Conservation (phyloP, 257 asterid genomes). For the Orobanche coerulescens region DNA sequence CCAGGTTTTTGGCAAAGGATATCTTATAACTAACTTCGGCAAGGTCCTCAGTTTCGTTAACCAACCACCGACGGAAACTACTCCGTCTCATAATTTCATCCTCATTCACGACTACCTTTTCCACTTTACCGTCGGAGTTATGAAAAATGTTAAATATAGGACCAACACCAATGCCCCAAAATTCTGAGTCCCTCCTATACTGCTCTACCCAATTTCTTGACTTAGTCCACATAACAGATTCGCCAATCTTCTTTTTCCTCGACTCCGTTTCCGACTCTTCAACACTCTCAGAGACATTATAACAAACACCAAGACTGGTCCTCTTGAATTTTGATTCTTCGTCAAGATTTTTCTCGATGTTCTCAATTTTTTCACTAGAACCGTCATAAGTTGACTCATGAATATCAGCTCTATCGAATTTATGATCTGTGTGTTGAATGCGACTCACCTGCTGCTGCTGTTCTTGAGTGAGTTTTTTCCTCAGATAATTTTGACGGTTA, state of each 20-base stretch:
- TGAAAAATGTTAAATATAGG: slow-evolving; percentile 58
- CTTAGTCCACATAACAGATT: slow-evolving; percentile 52
- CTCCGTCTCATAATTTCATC: slow-evolving; percentile 69
- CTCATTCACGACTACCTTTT: slow-evolving; percentile 65
- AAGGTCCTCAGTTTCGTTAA: slow-evolving; percentile 29
- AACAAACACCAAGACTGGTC: slow-evolving; percentile 23
- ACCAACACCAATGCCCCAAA: slow-evolving; percentile 81
- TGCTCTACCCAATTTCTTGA: slow-evolving; percentile 82
- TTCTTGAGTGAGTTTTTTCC: slow-evolving; percentile 52
- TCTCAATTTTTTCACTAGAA: slow-evolving; percentile 15
- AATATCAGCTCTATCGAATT: slow-evolving; percentile 22
- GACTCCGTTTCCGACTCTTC: slow-evolving; percentile 24
- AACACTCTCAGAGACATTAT: slow-evolving; percentile 18
- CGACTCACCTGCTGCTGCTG: slow-evolving; percentile 42
- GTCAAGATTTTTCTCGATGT: slow-evolving; percentile 23
- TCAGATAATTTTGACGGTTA: slow-evolving; percentile 57
- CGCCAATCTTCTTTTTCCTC: slow-evolving; percentile 36
- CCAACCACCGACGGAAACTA: slow-evolving; percentile 36
- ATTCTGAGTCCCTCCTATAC: slow-evolving; percentile 60
- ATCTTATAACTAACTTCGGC: slow-evolving; percentile 45
- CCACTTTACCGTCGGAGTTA: slow-evolving; percentile 57
- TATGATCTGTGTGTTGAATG: slow-evolving; percentile 25
- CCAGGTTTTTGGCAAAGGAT: slow-evolving; percentile 59
- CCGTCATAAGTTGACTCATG: slow-evolving; percentile 16
- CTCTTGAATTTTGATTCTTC: slow-evolving; percentile 11